phyloP scores from a whole-genome alignment of 768 basidiomycete species.

The Grammothele lineata region DNA sequence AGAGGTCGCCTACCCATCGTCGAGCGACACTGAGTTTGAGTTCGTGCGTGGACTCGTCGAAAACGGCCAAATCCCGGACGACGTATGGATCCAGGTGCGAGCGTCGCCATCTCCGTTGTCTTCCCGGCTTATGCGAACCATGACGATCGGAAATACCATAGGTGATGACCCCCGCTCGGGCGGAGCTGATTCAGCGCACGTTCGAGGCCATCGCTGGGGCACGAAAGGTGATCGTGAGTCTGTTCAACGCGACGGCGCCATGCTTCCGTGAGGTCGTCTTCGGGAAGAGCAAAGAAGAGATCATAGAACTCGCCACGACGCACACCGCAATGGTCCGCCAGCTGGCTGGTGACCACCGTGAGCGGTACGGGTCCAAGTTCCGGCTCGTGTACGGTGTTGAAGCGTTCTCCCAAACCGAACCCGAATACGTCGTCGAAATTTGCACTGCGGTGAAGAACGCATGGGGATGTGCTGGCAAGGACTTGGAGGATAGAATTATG shows the following conservation, averaged over 20 bases:
- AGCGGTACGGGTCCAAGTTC: slow-evolving; percentile 83
- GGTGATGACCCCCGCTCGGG: slow-evolving; percentile 95
- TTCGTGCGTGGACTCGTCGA: slow-evolving; percentile 91
- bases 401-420: slow-evolving; percentile 97
- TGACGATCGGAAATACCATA: slow-evolving; percentile 32
- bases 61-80: slow-evolving; percentile 79
- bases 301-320: slow-evolving; percentile 77
- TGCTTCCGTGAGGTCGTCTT: slow-evolving; percentile 93
- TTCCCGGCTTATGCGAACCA: no score
- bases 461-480: slow-evolving; percentile 85
- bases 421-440: slow-evolving; percentile 88
- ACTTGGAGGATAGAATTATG: slow-evolving; percentile 76
- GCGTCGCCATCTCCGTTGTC: no score
- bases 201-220: slow-evolving; percentile 85
- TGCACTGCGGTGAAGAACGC: slow-evolving; percentile 90
- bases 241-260: slow-evolving; percentile 97
- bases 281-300: slow-evolving; percentile 89
- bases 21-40: slow-evolving; percentile 91
- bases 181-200: slow-evolving; percentile 90
- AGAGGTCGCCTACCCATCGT: slow-evolving; percentile 95
- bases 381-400: slow-evolving; percentile 98
- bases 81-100: slow-evolving; percentile 95
- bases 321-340: slow-evolving; percentile 87
- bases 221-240: slow-evolving; percentile 92
- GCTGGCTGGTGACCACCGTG: slow-evolving; percentile 80